phyloP scores from a whole-genome alignment of 1,284 basidiomycete species.

The Stygiomarasmius scandens region DNA sequence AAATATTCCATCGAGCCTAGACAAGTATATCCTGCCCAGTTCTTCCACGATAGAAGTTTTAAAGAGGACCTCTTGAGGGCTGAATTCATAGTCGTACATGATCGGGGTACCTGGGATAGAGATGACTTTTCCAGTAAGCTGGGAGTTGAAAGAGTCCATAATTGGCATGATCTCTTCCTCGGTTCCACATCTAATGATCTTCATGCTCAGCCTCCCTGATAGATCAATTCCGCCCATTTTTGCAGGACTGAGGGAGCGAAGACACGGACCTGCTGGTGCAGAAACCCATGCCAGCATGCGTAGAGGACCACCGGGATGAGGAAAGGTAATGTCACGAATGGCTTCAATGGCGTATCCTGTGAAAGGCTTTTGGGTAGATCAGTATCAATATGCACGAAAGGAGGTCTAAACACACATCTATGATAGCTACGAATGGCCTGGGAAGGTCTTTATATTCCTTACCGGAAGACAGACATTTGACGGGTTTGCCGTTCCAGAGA shows the following conservation, averaged over 20 bases:
- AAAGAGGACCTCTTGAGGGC: conserved; percentile 16
- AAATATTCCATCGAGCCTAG: conserved; percentile 10
- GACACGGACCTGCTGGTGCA: background rate
- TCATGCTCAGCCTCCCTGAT: background rate
- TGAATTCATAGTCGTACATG: conserved; percentile 22
- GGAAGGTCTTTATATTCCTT: background rate
- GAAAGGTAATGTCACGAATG: conserved; percentile 1
- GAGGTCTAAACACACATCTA: conserved; percentile 4
- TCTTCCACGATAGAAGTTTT: conserved; percentile 9
- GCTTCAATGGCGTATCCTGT: conserved; percentile 1
- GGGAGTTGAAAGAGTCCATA: background rate
- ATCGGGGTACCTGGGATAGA: conserved; percentile 16
- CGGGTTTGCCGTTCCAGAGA: conserved; percentile 3
- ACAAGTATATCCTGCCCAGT: conserved; percentile 1
- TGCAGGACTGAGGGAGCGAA: conserved; percentile 1
- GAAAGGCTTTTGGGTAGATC: conserved; percentile 8
- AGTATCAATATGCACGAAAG: background rate
- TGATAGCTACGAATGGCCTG: conserved; percentile 2
- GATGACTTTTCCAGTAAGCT: conserved; percentile 10
- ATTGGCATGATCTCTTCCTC: background rate
- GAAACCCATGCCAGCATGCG: conserved; percentile 13
- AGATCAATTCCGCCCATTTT: background rate
- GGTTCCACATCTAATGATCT: background rate
- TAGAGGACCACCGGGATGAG: background rate
- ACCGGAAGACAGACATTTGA: conserved; percentile 7